Base-by-base conservation (phyloP, 495 filamentous ascomycete genomes). In the Xeromyces bisporus region DNA sequence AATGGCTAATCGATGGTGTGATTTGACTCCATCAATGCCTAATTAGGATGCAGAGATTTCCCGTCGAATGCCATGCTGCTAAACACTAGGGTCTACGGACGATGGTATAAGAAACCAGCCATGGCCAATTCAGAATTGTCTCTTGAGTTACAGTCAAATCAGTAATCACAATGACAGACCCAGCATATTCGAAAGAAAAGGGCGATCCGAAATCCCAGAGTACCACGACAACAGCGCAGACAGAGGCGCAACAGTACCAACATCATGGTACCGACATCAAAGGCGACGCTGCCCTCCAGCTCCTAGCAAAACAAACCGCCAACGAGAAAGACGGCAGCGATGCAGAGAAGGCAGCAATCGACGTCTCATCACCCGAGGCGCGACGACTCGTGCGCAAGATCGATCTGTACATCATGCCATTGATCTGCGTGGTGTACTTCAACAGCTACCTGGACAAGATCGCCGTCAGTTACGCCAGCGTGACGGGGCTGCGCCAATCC, bases 401-500 rank as follows among this genome's bases (percentile, higher is more conserved):
- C 25, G 62, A 66, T 30, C 36, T 43, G 24, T 51, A 61, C 27
- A 27, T 68, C 21, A 56, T 68, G 55, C 64, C 64, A 0, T 39
- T 56, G 14, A 43, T 50, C 18, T 44, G 46, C 39, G 25, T 47
- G 18, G 38, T 44, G 7, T 50, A 50, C 28, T 37, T 40, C 23
- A 32, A 64, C 6, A 56, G 62, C 16, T 66, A 56, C 37, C 51
- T 67, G 13, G 64, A 69, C 43, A 67, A 67, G 31, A 60, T 56
- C 23, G 56, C 62, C 3, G 39, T 67, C 15, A 56, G 50, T 23
- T 66, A 64, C 40, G 54, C 56, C 14, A 44, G 38, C 20, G 40
- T 56, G 31, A 60, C 58, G 51, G 53, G 62, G 2, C 29, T 56
- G 23, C 31, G 43, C 16, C 32, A 41, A 7, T 40, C 49, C 13